phyloP scores from a whole-genome alignment of 495 filamentous ascomycete genomes.

The Talaromyces thailandensis region DNA sequence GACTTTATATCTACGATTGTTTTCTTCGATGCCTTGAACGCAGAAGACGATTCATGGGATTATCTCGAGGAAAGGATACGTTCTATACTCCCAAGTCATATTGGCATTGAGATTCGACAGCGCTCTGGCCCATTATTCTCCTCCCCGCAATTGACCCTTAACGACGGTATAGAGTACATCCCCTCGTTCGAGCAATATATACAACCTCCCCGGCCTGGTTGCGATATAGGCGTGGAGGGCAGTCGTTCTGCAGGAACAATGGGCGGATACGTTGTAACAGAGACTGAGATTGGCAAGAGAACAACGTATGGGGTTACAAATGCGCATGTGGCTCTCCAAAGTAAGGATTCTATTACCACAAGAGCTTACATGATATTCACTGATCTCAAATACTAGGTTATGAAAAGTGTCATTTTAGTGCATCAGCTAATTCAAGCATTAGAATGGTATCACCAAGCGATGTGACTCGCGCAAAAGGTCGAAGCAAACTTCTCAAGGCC shows the following conservation, averaged over 20 bases:
- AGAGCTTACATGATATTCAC: neutral
- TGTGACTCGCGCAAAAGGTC: neutral
- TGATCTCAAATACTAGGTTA: neutral
- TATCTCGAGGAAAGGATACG: neutral
- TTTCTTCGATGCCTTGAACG: constrained; percentile 4
- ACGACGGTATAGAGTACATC: neutral
- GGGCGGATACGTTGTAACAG: constrained; percentile 1
- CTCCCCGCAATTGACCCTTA: too few relatives aligned
- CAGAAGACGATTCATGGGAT: constrained; percentile 7
- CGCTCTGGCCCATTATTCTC: neutral
- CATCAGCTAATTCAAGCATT: neutral
- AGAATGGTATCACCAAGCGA: neutral
- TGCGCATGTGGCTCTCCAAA: neutral
- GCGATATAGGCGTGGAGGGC: neutral
- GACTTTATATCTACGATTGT: neutral
- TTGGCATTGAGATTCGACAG: neutral
- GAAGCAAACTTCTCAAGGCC: neutral
- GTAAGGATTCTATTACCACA: neutral
- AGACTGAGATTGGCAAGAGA: neutral
- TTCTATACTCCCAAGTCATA: neutral
- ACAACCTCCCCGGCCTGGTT: neutral
- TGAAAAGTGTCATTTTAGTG: neutral
- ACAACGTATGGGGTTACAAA: neutral
- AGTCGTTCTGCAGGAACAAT: neutral
- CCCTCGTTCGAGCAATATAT: neutral